Evolutionary conservation across 2,329 filamentous ascomycete species (phyloP).

Genomic region (Thelonectria blattea): DNA sequence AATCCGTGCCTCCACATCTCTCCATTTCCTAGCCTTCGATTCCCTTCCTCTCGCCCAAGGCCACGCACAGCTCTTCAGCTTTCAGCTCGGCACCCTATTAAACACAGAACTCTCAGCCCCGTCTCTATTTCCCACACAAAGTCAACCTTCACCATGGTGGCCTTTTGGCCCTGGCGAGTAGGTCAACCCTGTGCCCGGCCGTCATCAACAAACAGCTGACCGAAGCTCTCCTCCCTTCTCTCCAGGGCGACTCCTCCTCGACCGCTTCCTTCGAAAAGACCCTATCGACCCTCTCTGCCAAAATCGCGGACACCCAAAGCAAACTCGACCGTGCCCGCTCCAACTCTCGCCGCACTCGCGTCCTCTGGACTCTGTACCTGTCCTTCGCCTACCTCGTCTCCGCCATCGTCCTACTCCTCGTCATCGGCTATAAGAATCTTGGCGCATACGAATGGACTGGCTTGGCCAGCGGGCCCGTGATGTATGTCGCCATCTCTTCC

Average conservation of each 20-base stretch:
- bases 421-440: constrained; percentile 84
- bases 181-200: constrained; percentile 31
- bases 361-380: constrained; percentile 89
- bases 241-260: constrained; percentile 77
- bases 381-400: constrained; percentile 90
- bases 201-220: constrained; percentile 22
- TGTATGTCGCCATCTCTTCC: constrained; percentile 58
- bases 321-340: constrained; percentile 76
- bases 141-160: constrained; percentile 65
- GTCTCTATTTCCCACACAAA: not conserved
- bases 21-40: not conserved
- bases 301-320: constrained; percentile 77
- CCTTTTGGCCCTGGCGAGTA: constrained; percentile 86
- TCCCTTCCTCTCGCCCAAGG: not conserved
- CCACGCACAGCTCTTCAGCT: not conserved
- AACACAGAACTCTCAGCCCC: not conserved
- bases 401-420: constrained; percentile 78
- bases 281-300: constrained; percentile 79
- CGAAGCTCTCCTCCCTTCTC: not conserved
- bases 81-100: not conserved
- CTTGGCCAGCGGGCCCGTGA: constrained; percentile 76
- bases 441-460: constrained; percentile 78
- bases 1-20: constrained; percentile 1
- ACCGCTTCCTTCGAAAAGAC: constrained; percentile 93
- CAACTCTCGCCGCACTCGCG: constrained; percentile 77